These are phyloP conservation scores for Fusarium nurragi DNA, from an alignment of 2,329 filamentous ascomycete species.

Conservation along the genomic window DNA sequence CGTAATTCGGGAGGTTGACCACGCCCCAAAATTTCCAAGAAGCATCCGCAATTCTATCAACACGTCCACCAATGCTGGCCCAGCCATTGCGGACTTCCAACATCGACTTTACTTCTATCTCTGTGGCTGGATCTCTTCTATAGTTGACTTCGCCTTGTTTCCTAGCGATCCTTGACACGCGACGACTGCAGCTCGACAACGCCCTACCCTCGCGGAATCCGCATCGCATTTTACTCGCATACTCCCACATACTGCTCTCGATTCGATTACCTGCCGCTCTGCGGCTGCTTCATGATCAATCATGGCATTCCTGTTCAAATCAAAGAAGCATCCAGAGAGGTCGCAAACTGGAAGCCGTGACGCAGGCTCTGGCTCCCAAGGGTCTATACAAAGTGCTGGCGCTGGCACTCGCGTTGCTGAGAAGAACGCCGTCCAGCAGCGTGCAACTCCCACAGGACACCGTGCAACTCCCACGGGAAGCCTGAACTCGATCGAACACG, in stretches of 20 bases:
- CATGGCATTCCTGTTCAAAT: slow-evolving; percentile 87
- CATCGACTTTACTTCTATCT: slow-evolving; percentile 47
- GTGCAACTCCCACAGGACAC: slow-evolving; percentile 74
- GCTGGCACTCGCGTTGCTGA: slow-evolving; percentile 60
- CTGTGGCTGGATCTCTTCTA: slow-evolving; percentile 40
- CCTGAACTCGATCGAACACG: slow-evolving; percentile 75
- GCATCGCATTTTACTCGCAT: slow-evolving; percentile 13
- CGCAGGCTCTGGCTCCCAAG: slow-evolving; percentile 57
- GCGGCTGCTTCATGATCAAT: slow-evolving; percentile 53
- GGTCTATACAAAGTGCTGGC: slow-evolving; percentile 60
- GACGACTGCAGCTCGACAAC: slow-evolving; percentile 26
- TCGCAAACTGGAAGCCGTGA: slow-evolving; percentile 63
- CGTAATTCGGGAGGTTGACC: slow-evolving; percentile 51
- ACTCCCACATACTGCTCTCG: slow-evolving; percentile 29
- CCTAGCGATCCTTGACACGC: slow-evolving; percentile 35
- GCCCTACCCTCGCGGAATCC: slow-evolving; percentile 7
- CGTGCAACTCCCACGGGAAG: slow-evolving; percentile 81
- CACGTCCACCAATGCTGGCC: slow-evolving; percentile 52
- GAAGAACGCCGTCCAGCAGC: slow-evolving; percentile 61
- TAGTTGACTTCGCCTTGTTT: slow-evolving; percentile 23
- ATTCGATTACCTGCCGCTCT: slow-evolving; percentile 46
- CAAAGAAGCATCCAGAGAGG: slow-evolving; percentile 78
- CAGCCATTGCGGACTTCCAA: slow-evolving; percentile 57
- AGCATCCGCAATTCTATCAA: slow-evolving; percentile 42
- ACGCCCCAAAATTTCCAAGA: slow-evolving; percentile 39